Conservation (phyloP, 352 stramenopile genomes). For the Phytophthora boehmeriae region DNA sequence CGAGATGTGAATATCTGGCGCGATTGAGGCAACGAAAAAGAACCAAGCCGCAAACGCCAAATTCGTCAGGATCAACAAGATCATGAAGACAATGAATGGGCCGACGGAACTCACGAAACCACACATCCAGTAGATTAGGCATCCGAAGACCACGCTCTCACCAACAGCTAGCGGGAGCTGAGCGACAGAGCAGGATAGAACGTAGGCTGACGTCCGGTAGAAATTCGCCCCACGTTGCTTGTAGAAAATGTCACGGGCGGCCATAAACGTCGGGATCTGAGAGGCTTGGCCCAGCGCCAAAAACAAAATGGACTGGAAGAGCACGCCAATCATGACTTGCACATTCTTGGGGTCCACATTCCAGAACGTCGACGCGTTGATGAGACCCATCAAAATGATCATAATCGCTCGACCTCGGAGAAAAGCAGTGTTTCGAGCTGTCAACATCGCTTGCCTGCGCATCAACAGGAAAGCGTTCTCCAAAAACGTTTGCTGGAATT, state of each 20-base stretch:
- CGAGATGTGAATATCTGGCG: constrained; percentile 31
- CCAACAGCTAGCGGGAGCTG: constrained; percentile 59
- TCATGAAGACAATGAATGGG: constrained; percentile 48
- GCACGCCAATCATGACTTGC: constrained; percentile 59
- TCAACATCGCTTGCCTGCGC: constrained; percentile 59
- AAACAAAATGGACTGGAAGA: constrained; percentile 82
- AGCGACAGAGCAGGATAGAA: constrained; percentile 58
- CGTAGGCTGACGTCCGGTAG: constrained; percentile 61
- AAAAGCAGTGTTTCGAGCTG: constrained; percentile 40
- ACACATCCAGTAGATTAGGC: constrained; percentile 80
- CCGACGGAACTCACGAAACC: constrained; percentile 35
- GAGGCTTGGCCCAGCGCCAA: constrained; percentile 68
- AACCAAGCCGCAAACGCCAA: constrained; percentile 49
- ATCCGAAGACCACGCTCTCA: constrained; percentile 74
- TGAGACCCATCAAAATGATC: constrained; percentile 36
- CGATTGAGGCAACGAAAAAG: constrained; percentile 42
- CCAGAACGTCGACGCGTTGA: constrained; percentile 48
- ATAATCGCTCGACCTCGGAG: constrained; percentile 35
- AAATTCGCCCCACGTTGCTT: constrained; percentile 82
- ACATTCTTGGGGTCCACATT: constrained; percentile 36
- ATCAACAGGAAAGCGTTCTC: constrained; percentile 28
- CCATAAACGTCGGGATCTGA: constrained; percentile 72
- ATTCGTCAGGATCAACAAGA: constrained; percentile 43
- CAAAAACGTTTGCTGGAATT: constrained; percentile 44
- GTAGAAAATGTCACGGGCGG: constrained; percentile 69